Evolutionary conservation across 169 alveolate genomes (phyloP), one percentile per base, ranked within the genome.

Genomic region (Neospora caninum): DNA sequence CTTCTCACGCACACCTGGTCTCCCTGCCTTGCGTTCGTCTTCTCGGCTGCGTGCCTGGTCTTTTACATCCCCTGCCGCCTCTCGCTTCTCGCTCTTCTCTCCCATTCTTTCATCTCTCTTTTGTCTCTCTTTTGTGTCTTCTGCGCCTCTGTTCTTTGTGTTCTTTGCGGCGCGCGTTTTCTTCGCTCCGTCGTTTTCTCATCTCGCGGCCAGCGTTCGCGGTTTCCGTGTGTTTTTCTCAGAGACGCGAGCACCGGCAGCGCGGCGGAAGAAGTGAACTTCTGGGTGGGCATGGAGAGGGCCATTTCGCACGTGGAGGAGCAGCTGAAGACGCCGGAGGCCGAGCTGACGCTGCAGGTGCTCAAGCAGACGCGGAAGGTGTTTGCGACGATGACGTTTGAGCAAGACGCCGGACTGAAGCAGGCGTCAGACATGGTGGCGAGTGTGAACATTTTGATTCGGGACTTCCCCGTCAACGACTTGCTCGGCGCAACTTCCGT

Each of bases 381-480:
- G 93, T 96, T 98, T 92, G 98, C 99, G 36, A 98, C 99, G 25
- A 98, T 98, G 95, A 96, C 98, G 42, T 98, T 99, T 88, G 99
- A 98, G 94, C 98, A 98, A 58, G 99, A 99, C 97, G 98, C 99
- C 22, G 99, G 99, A 34, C 97, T 98, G 70, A 98, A 98, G 91
- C 97, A 97, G 39, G 97, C 98, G 16, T 95, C 98, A 38, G 99
- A 98, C 94, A 97, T 97, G 86, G 99, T 98, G 36, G 96, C 97
- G 82, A 97, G 97, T 82, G 97, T 98, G 89, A 98, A 98, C 96
- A 94, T 97, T 73, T 95, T 99, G 87, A 97, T 99, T 96, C 98
- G 98, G 87, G 99, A 99, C 95, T 98, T 98, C 91, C 99, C 99
- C 34, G 97, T 99, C 54, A 97, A 98, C 89, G 98, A 98, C 84